Evolutionary conservation across 257 asterid species (phyloP).

Genomic region (Solanum ossicruentum): DNA sequence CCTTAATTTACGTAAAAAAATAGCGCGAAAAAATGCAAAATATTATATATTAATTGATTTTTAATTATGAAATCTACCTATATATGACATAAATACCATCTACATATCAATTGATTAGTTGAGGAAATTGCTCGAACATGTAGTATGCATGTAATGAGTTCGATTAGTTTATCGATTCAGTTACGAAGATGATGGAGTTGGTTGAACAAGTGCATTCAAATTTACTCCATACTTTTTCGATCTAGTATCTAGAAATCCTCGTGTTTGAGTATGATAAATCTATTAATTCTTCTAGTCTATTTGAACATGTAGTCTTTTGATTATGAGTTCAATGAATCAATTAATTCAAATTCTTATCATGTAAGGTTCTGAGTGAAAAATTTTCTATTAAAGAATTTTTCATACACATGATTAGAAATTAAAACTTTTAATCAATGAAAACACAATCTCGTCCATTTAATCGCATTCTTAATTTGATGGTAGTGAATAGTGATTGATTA

Average conservation of each 20-base stretch:
- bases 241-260: background rate
- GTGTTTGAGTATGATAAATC: too few species aligned
- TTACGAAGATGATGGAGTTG: background rate
- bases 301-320: background rate
- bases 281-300: background rate
- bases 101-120: background rate
- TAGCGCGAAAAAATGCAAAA: background rate
- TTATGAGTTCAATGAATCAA: too few species aligned
- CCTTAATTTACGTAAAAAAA: background rate
- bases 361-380: too few species aligned
- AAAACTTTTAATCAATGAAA: background rate
- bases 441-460: accelerated
- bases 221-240: too few species aligned
- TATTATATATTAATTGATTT: background rate
- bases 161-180: background rate
- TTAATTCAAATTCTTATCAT: too few species aligned
- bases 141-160: background rate
- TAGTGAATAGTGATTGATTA: background rate
- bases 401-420: background rate
- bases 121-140: background rate
- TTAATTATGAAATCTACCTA: background rate
- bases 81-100: background rate
- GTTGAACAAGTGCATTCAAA: background rate
- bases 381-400: too few species aligned
- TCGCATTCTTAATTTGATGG: too few species aligned